Percentiles rank a stretch among this genome's conserved stretches.
These are phyloP conservation scores for Biscogniauxia mediterranea DNA, from an alignment of 2,329 filamentous ascomycete genomes.

Conservation along the genomic window DNA sequence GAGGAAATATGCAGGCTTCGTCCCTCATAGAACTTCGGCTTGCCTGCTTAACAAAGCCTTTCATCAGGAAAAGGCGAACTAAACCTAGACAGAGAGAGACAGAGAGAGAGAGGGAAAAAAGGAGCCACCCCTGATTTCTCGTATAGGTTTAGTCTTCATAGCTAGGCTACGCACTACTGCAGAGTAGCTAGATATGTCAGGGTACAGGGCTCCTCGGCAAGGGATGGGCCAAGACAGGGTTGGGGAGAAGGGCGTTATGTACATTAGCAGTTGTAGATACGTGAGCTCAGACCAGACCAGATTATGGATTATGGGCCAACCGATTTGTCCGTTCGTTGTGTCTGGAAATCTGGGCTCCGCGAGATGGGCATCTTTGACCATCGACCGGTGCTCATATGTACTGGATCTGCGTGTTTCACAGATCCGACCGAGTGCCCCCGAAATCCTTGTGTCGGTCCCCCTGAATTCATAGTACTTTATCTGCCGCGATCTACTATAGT, in stretches of 20 bases:
- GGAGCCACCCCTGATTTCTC: neutral
- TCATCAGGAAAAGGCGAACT: neutral
- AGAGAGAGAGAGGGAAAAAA: neutral
- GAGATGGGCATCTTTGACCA: conserved; percentile 11
- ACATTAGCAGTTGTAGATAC: neutral
- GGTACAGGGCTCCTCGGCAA: conserved; percentile 12
- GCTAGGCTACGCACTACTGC: conserved; percentile 12
- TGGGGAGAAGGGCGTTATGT: conserved; percentile 3
- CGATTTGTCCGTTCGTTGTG: conserved; percentile 3
- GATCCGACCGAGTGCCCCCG: conserved; percentile 14
- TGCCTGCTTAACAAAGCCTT: conserved; percentile 6
- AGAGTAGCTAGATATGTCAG: conserved; percentile 18
- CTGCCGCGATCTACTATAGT: conserved; percentile 25
- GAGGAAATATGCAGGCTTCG: conserved; percentile 1
- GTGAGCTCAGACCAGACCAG: neutral
- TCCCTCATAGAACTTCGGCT: neutral
- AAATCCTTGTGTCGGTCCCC: conserved; percentile 18
- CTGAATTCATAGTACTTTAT: conserved; percentile 21
- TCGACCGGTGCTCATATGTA: conserved; percentile 2
- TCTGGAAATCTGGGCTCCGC: neutral
- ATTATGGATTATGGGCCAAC: conserved; percentile 2
- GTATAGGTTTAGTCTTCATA: conserved; percentile 1
- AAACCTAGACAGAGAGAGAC: neutral
- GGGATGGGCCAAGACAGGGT: conserved; percentile 5
- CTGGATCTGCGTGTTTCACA: conserved; percentile 22